Base-by-base conservation (phyloP, 73 alveolate species). In the Paramecium tetraurelia region DNA sequence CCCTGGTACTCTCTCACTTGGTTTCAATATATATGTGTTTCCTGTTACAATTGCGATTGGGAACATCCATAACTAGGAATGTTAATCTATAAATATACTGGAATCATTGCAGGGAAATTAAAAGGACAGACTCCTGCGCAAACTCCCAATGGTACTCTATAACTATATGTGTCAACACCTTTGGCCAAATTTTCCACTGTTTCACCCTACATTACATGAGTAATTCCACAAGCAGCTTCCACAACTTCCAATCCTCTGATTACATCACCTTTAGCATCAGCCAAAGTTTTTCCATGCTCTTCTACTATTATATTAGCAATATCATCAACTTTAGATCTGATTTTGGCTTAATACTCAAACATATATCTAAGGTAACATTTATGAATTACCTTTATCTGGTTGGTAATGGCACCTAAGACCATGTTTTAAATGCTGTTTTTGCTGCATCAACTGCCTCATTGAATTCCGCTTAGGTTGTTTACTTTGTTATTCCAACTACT, bases 31-130 rank as follows among this genome's bases (percentile, higher is more conserved):
- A 69, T 88, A 96, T 58, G 99, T 97, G 76, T 97, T 97, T 84
- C 99, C 99, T 12, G 96, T 87, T 10, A 98, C 94, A 20, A 95
- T 85, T 14, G 99, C 99, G 35, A 96, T 92, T 5, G 99, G 99
- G 96, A 95, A 96, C 99, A 96, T 97, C 99, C 99, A 97, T 18
- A 96, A 92, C 86, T 72, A 72, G 10, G 10, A 72, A 72, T 33
- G 48, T 1, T 7, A 43, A 72, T 36, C 18, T 72, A 35, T 72
- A 7, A 68, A 27, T 36, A 16, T 72, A 72, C 86, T 11, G 99
- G 98, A 59, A 96, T 95, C 98, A 97, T 96, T 12, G 99, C 98
- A 20, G 99, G 99, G 97, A 97, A 97, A 95, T 97, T 97, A 97
- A 95, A 97, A 36, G 99, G 99, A 59, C 97, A 88, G 10, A 97